Conservation (phyloP, 1,139 yeast species). For the Saccharomycopsis hybrid region DNA sequence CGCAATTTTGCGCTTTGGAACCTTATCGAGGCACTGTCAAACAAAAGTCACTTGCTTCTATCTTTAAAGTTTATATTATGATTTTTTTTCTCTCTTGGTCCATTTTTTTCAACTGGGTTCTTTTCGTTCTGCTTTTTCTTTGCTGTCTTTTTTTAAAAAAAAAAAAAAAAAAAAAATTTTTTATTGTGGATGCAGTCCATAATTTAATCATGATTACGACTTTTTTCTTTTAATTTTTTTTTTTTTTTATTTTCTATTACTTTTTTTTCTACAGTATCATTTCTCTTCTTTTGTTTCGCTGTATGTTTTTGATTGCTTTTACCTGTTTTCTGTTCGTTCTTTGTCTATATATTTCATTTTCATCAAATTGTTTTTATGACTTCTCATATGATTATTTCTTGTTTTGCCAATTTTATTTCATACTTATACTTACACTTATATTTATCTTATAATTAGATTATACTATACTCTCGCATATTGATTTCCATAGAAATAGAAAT, state of each 20-base stretch:
- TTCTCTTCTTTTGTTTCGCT: background rate
- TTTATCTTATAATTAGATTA: too few species aligned
- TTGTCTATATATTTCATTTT: background rate
- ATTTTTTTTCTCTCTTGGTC: background rate
- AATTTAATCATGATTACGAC: background rate
- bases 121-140: conserved; percentile 10
- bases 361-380: background rate
- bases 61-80: too few species aligned
- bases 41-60: too few species aligned
- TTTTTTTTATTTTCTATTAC: background rate
- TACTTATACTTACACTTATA: too few species aligned
- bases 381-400: too few species aligned
- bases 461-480: too few species aligned
- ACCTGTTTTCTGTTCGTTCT: background rate
- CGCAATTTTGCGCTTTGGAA: too few species aligned
- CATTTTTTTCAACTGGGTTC: background rate
- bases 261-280: background rate
- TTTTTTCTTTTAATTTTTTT: background rate
- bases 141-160: conserved; percentile 6
- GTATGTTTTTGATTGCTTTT: background rate
- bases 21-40: too few species aligned
- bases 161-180: too few species aligned
- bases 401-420: too few species aligned
- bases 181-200: background rate
- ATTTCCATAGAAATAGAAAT: too few species aligned